A percentile compares a stretch with the other conserved stretches of the same genome.
phyloP scores from a whole-genome alignment of 805 yeast species.

The Zygosaccharomyces bailii region DNA sequence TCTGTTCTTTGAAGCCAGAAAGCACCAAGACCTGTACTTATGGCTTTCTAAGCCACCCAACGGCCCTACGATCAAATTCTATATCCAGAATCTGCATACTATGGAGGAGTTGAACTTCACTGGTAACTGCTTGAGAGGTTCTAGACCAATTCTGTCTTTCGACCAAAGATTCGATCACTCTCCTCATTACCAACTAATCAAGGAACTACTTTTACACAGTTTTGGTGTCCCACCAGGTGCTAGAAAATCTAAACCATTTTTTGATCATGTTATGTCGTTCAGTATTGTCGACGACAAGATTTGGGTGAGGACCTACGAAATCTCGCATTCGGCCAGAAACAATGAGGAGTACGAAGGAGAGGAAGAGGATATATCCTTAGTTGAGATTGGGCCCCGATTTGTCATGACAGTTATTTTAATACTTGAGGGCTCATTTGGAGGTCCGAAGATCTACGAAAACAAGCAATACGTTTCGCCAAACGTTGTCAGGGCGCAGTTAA shows the following conservation, averaged over 20 bases:
- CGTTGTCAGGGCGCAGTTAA: slow-evolving; percentile 84
- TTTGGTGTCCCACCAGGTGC: slow-evolving; percentile 96
- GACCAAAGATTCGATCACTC: slow-evolving; percentile 70
- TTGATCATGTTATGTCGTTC: slow-evolving; percentile 93
- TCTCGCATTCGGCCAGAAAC: slow-evolving; percentile 56
- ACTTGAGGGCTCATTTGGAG: slow-evolving; percentile 95
- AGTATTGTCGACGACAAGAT: slow-evolving; percentile 88
- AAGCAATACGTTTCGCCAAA: slow-evolving; percentile 96
- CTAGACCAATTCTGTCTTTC: slow-evolving; percentile 89
- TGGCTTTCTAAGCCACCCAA: slow-evolving; percentile 97
- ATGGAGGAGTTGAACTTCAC: slow-evolving; percentile 94
- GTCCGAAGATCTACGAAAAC: slow-evolving; percentile 96
- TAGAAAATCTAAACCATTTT: slow-evolving; percentile 88
- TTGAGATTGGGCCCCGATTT: slow-evolving; percentile 95
- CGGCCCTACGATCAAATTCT: slow-evolving; percentile 94
- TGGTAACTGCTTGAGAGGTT: slow-evolving; percentile 93
- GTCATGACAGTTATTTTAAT: slow-evolving; percentile 89
- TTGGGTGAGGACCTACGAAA: slow-evolving; percentile 95
- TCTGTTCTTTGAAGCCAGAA: slow-evolving; percentile 90
- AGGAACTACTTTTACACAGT: slow-evolving; percentile 74
- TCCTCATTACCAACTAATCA: slow-evolving; percentile 70
- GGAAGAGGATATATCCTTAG: slow-evolving; percentile 64
- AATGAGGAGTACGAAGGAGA: slow-evolving; percentile 50
- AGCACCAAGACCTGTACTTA: slow-evolving; percentile 89
- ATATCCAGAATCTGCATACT: slow-evolving; percentile 91